Conservation (phyloP, 2,329 filamentous ascomycete genomes). For the Pseudocercospora crystallina region DNA sequence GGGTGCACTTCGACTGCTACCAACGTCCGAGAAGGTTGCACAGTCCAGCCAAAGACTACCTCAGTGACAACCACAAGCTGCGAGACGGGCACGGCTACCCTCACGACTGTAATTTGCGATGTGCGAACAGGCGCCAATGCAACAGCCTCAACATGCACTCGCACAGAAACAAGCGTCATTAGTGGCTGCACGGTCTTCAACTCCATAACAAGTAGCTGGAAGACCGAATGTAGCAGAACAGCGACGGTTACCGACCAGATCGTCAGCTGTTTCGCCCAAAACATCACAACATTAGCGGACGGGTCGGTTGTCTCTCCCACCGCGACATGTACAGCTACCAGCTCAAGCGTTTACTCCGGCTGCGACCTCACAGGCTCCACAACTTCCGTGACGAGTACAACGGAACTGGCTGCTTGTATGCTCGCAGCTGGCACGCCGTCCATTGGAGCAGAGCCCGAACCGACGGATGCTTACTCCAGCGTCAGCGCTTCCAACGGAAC, state of each 20-base stretch:
- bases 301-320: constrained; percentile 3
- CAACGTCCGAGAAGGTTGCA: constrained; percentile 7
- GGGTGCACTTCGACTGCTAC: constrained; percentile 11
- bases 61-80: constrained; percentile 10
- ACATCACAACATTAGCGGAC: background rate
- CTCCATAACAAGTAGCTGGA: constrained; percentile 8
- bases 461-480: too few species aligned
- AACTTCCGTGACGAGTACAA: constrained; percentile 5
- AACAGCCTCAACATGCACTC: constrained; percentile 1
- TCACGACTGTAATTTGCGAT: background rate
- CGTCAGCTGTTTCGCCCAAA: constrained; percentile 10
- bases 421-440: background rate
- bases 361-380: constrained; percentile 18
- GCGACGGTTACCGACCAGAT: constrained; percentile 15
- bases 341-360: constrained; percentile 11
- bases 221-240: constrained; percentile 8
- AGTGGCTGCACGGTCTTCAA: constrained; percentile 4
- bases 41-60: constrained; percentile 5
- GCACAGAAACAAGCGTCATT: background rate
- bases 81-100: constrained; percentile 6
- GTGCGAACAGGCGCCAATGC: background rate
- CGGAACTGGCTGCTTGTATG: background rate
- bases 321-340: constrained; percentile 14
- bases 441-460: too few species aligned
- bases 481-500: too few species aligned